A percentile compares a stretch with the other conserved stretches of the same genome.
Conservation (phyloP, 2,329 filamentous ascomycete genomes). For the Monosporascus cannonballus region DNA sequence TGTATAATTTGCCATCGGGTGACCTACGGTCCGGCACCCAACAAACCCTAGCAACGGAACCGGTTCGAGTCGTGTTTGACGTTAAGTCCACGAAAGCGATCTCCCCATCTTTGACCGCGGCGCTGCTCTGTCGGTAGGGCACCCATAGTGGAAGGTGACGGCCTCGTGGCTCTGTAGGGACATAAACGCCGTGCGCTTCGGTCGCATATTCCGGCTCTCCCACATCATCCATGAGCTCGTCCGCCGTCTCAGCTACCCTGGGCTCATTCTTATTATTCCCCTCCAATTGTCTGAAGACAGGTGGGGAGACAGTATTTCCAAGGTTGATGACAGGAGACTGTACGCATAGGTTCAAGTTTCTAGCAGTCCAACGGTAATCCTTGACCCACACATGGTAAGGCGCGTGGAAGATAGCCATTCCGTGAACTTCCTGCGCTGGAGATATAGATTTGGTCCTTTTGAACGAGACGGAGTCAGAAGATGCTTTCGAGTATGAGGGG, state of each 20-base stretch:
- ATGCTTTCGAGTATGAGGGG: too few relatives aligned
- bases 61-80: slow-evolving; percentile 6
- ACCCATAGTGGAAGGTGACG: slow-evolving; percentile 19
- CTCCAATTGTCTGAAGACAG: slow-evolving; percentile 16
- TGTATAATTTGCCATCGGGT: slow-evolving; percentile 14
- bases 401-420: slow-evolving; percentile 4
- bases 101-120: slow-evolving; percentile 4
- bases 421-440: neutral
- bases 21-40: slow-evolving; percentile 19
- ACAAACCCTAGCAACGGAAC: slow-evolving; percentile 14
- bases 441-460: too few relatives aligned
- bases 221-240: slow-evolving; percentile 11
- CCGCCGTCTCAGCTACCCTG: slow-evolving; percentile 6
- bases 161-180: slow-evolving; percentile 3
- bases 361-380: slow-evolving; percentile 16
- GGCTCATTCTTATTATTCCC: slow-evolving; percentile 14
- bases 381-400: slow-evolving; percentile 15
- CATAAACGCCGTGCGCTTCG: slow-evolving; percentile 19
- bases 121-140: slow-evolving; percentile 5
- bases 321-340: slow-evolving; percentile 17
- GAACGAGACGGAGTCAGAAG: too few relatives aligned
- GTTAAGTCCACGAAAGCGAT: slow-evolving; percentile 15
- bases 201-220: slow-evolving; percentile 5
- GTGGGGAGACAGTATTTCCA: neutral
- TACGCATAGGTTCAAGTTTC: slow-evolving; percentile 12